Evolutionary conservation across 345 rosid species (phyloP).

Genomic region (Aegle marmelos): DNA sequence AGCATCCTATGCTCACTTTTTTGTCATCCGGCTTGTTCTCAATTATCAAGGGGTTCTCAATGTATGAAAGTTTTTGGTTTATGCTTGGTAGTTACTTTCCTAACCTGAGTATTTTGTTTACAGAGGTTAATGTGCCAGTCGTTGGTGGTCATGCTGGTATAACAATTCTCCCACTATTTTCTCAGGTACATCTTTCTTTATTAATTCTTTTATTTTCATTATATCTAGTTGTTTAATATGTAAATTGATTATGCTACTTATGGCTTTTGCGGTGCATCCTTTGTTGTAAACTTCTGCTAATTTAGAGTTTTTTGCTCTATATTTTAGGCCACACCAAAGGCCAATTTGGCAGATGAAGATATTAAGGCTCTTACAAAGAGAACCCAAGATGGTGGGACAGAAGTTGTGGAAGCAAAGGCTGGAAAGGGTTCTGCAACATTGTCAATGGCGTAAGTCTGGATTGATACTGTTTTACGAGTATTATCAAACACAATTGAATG

Average conservation of each 20-base stretch:
- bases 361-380: conserved; percentile 73
- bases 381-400: conserved; percentile 92
- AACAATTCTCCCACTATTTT: conserved; percentile 70
- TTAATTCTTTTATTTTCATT: background rate
- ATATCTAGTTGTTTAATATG: background rate
- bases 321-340: conserved; percentile 71
- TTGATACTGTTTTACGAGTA: background rate
- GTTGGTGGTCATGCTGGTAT: conserved; percentile 81
- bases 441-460: conserved; percentile 80
- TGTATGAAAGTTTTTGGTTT: background rate
- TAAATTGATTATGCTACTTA: background rate
- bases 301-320: conserved; percentile 2
- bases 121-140: conserved; percentile 70
- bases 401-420: conserved; percentile 90
- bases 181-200: conserved; percentile 35
- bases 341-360: conserved; percentile 58
- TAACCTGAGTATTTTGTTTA: conserved; percentile 13
- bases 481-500: background rate
- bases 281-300: conserved; percentile 4
- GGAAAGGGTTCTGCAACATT: conserved; percentile 91
- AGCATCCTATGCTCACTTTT: background rate
- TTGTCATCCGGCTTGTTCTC: background rate
- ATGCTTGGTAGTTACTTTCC: background rate
- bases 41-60: background rate
- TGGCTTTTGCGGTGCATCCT: background rate